Conservation (phyloP, 768 basidiomycete species). For the Tylopilus cervinicoccineus region DNA sequence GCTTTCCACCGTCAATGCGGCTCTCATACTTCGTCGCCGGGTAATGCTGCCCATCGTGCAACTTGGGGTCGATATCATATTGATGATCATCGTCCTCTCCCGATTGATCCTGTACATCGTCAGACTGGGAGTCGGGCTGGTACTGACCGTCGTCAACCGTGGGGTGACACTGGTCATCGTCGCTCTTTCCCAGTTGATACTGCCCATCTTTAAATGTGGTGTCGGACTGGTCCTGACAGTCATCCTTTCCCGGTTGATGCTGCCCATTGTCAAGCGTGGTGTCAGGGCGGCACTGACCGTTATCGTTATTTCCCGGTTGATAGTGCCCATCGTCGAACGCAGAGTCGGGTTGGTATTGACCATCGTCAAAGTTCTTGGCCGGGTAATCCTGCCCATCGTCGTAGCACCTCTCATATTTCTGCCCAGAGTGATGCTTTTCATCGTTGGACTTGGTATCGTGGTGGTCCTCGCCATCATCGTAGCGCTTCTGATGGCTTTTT, state of each 20-base stretch:
- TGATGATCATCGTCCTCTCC: neutral
- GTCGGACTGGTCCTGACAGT: slow-evolving; percentile 8
- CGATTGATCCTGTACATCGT: neutral
- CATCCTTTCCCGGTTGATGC: neutral
- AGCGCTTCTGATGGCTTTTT: slow-evolving; percentile 3
- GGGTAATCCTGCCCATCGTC: slow-evolving; percentile 10
- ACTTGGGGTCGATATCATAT: neutral
- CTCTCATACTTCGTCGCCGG: neutral
- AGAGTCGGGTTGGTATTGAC: slow-evolving; percentile 6
- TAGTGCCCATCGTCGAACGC: neutral
- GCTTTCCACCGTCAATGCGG: slow-evolving; percentile 5
- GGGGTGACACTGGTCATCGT: slow-evolving; percentile 7
- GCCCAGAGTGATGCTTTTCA: neutral
- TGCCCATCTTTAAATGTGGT: slow-evolving; percentile 9
- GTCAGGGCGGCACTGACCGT: slow-evolving; percentile 4
- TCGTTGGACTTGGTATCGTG: neutral
- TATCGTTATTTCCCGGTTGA: slow-evolving; percentile 5
- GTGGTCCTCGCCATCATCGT: slow-evolving; percentile 15
- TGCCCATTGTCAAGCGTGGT: neutral
- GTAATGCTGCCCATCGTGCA: slow-evolving; percentile 9
- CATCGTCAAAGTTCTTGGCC: neutral
- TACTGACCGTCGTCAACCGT: slow-evolving; percentile 14
- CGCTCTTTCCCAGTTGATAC: slow-evolving; percentile 1
- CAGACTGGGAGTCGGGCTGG: slow-evolving; percentile 1
- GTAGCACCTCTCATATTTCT: neutral